Conservation (phyloP, 2,329 filamentous ascomycete genomes). For the Stromatinia cepivora region DNA sequence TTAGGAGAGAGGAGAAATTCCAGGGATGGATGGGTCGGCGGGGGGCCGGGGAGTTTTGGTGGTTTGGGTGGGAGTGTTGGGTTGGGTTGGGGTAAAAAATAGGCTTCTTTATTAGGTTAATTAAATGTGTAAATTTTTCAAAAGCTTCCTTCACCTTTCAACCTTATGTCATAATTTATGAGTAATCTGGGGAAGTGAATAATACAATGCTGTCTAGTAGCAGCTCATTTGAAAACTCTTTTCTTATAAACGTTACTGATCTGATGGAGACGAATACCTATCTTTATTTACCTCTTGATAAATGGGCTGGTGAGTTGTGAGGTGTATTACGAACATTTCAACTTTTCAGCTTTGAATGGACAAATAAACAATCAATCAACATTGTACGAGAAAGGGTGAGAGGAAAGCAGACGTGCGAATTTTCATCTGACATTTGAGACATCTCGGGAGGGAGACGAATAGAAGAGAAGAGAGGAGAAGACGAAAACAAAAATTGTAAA, state of each 20-base stretch:
- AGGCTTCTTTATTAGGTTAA: background rate
- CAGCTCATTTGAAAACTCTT: background rate
- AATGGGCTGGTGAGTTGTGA: background rate
- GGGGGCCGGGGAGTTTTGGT: slow-evolving; percentile 6
- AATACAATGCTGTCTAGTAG: slow-evolving; percentile 6
- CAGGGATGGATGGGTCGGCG: background rate
- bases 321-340: background rate
- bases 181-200: too few relatives aligned
- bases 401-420: too few relatives aligned
- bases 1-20: background rate
- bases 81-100: background rate
- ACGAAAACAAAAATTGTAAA: background rate
- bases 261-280: background rate
- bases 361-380: too few relatives aligned
- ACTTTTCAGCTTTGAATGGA: background rate
- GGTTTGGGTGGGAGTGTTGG: background rate
- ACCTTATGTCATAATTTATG: background rate
- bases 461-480: background rate
- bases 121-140: background rate
- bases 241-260: background rate
- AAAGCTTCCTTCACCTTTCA: slow-evolving; percentile 4
- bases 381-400: too few relatives aligned
- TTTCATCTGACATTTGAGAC: slow-evolving; percentile 1
- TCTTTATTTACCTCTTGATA: background rate
- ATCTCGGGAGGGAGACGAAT: background rate